Evolutionary conservation across 352 stramenopile genomes (phyloP).

Genomic region (Globisporangium cylindrosporum): DNA sequence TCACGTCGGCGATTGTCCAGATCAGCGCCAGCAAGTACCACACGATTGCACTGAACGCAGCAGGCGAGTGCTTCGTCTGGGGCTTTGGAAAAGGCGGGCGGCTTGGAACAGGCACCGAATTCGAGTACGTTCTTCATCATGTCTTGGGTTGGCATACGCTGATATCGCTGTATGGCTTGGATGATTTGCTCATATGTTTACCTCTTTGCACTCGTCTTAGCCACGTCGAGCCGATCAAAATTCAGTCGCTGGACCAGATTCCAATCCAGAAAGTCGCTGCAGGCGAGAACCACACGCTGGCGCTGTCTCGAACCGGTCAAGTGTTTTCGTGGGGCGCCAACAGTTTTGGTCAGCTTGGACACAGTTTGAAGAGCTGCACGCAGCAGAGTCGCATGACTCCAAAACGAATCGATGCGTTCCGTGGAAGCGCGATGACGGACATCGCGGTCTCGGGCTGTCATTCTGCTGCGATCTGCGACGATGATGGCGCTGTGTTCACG

Average conservation of each 20-base stretch:
- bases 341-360: constrained; percentile 74
- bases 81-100: constrained; percentile 81
- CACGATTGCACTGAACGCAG: constrained; percentile 63
- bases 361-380: constrained; percentile 53
- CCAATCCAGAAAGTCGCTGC: constrained; percentile 65
- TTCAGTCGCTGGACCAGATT: constrained; percentile 46
- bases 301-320: constrained; percentile 58
- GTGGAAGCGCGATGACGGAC: constrained; percentile 43
- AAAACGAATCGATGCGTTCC: constrained; percentile 75
- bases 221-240: constrained; percentile 58
- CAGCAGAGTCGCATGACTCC: constrained; percentile 57
- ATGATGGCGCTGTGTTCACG: constrained; percentile 55
- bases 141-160: not conserved
- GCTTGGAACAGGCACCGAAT: constrained; percentile 71
- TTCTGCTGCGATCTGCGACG: constrained; percentile 58
- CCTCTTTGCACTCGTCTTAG: constrained; percentile 21
- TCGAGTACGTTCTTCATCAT: constrained; percentile 46
- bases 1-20: constrained; percentile 48
- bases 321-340: constrained; percentile 85
- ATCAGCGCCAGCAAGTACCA: constrained; percentile 82
- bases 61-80: constrained; percentile 75
- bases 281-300: constrained; percentile 80
- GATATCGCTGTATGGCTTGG: not conserved
- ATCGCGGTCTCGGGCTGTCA: constrained; percentile 73
- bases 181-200: not conserved